Evolutionary conservation across 2,329 filamentous ascomycete species (phyloP), one percentile per base, ranked within the genome.

Genomic region (Ophiosphaerella narmari): DNA sequence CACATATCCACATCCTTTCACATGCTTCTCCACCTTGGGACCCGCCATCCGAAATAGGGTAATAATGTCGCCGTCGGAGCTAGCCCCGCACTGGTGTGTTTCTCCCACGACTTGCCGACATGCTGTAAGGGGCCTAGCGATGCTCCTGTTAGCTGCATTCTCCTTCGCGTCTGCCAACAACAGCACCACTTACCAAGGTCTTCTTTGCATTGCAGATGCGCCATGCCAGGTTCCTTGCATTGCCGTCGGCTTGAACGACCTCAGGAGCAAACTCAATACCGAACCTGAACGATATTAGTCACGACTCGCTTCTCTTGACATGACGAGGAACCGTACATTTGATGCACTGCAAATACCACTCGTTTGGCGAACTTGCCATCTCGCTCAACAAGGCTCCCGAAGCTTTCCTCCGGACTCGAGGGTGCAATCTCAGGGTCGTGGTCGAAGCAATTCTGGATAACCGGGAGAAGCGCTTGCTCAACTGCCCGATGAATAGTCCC

Each of bases 181-280:
- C 16, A 24, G 21, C 9, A 31, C 44, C 8, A 82, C 88, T 78
- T 78, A 95, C 91, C 76, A 97, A 74, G 58, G 96, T 94, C 75
- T 92, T 90, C 79, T 97, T 97, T 32, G 94, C 94, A 71, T 96
- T 96, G 72, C 89, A 94, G 57, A 99, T 90, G 66, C 94, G 84
- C 92, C 93, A 97, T 5, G 92, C 91, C 56, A 99, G 78, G 69
- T 96, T 96, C 67, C 83, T 85, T 52, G 97, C 89, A 62, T 87
- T 95, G 5, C 94, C 91, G 75, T 99, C 94, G 0, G 92, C 91
- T 44, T 89, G 86, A 29, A 99, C 94, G 1, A 97, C 93, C 38
- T 91, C 90, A 0, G 92, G 88, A 1, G 94, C 90, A 68, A 99
- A 92, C 72, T 99, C 94, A 52, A 99, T 89, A 43, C 92, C 94